Percentiles rank a stretch among this genome's conserved stretches.
Conservation (phyloP, 768 basidiomycete genomes). For the Rhodotorula babjevae region DNA sequence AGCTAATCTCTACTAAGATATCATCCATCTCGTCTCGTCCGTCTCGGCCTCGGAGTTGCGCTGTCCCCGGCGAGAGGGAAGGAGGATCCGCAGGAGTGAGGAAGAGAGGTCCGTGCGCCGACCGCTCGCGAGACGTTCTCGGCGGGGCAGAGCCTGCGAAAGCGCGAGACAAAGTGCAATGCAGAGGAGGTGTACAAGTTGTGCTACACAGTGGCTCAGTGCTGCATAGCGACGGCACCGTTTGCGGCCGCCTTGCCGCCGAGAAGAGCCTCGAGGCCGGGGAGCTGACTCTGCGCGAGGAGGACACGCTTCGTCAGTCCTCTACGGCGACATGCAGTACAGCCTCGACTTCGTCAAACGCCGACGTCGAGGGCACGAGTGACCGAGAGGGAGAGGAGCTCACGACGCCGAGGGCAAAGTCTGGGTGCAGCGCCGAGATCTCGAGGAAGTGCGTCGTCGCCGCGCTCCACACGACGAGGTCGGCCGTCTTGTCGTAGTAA, state of each 20-base stretch:
- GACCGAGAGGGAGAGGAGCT: background rate
- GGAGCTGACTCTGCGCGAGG: background rate
- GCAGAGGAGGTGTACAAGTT: too few species aligned
- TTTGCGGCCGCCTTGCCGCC: background rate
- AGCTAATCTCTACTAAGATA: too few species aligned
- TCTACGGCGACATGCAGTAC: background rate
- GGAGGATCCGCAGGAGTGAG: too few species aligned
- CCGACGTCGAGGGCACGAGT: too few species aligned
- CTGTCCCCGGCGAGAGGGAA: too few species aligned
- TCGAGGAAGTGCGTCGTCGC: conserved; percentile 37
- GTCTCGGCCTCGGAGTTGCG: too few species aligned
- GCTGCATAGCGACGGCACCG: background rate
- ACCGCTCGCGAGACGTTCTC: too few species aligned
- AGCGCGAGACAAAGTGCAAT: too few species aligned
- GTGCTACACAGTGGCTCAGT: background rate
- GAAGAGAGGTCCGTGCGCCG: too few species aligned
- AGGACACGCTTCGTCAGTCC: background rate
- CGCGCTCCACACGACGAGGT: conserved; percentile 23
- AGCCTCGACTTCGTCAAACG: too few species aligned
- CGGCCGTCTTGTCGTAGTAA: conserved; percentile 18
- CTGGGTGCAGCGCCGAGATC: conserved; percentile 15
- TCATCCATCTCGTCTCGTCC: too few species aligned
- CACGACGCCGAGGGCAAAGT: conserved; percentile 16
- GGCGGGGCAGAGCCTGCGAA: too few species aligned
- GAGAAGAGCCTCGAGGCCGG: conserved; percentile 5